Evolutionary conservation across 108 stramenopile genomes (phyloP), one percentile per base, ranked within the genome.

Genomic region (Mediolabrus comicus): DNA sequence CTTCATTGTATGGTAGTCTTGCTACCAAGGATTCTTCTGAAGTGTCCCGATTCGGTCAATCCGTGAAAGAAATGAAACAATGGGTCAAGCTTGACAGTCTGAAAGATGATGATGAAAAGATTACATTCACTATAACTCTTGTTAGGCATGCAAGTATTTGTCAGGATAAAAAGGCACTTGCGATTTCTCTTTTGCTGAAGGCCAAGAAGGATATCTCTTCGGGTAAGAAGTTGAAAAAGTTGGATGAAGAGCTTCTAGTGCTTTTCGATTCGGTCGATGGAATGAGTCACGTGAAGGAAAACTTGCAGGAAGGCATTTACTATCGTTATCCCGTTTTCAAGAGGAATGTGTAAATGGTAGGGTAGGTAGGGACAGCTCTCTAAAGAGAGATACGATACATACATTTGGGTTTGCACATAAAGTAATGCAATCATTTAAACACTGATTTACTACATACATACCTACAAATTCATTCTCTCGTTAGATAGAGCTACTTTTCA

Each of bases 121-220:
- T 62, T 16, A 52, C 24, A 29, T 28, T 39, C 29, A 28, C 69
- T 4, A 25, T 71, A 4, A 33, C 38, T 9, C 31, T 62, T 17
- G 60, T 61, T 8, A 65, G 31, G 34, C 60, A 71, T 51, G 58
- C 49, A 46, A 25, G 61, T 12, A 61, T 71, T 22, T 46, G 39
- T 29, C 57, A 71, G 25, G 30, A 30, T 3, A 71, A 62, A 39
- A 14, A 11, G 27, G 43, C 60, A 31, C 12, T 41, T 1, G 69
- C 69, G 27, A 17, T 71, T 10, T 58, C 69, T 62, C n/a, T 52
- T 46, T 29, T 71, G 36, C 41, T 58, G 43, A 71, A 71, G 41
- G 69, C 61, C 25, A 52, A 53, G 43, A 71, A 71, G 62, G 69
- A 71, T 51, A 17, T 71, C 22, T 36, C 69, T 31, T 43, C 41